phyloP scores from a whole-genome alignment of 768 basidiomycete genomes.

The Naematelia aurantialba region DNA sequence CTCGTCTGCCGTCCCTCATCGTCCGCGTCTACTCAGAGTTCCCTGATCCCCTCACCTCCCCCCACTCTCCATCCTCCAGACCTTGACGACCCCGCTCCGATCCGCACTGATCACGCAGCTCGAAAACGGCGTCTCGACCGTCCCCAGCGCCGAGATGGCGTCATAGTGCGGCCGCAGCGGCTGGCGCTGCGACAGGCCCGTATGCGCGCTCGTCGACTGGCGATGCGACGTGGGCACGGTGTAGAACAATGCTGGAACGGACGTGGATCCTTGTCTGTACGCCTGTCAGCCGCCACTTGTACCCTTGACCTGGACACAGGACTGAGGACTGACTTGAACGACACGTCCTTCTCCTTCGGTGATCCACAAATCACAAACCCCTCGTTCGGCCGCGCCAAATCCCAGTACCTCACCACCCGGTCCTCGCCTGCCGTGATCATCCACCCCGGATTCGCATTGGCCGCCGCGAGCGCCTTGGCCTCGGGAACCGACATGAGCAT shows the following conservation, averaged over 20 bases:
- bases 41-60: not conserved
- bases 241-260: slow-evolving; percentile 49
- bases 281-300: slow-evolving; percentile 48
- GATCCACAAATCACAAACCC: slow-evolving; percentile 75
- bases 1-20: not conserved
- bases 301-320: no score
- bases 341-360: slow-evolving; percentile 68
- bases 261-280: slow-evolving; percentile 16
- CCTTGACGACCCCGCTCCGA: slow-evolving; percentile 80
- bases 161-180: slow-evolving; percentile 85
- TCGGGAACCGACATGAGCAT: slow-evolving; percentile 54
- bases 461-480: slow-evolving; percentile 40
- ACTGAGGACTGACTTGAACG: slow-evolving; percentile 61
- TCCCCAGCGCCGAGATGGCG: slow-evolving; percentile 75
- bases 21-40: not conserved
- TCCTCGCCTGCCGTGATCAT: slow-evolving; percentile 89
- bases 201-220: slow-evolving; percentile 56
- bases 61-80: slow-evolving; percentile 55
- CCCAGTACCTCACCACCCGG: slow-evolving; percentile 81
- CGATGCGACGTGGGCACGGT: slow-evolving; percentile 18
- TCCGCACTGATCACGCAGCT: slow-evolving; percentile 92
- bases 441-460: slow-evolving; percentile 61
- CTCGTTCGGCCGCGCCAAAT: slow-evolving; percentile 66
- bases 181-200: slow-evolving; percentile 76
- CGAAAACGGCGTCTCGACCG: slow-evolving; percentile 87